A percentile compares a stretch with the other conserved stretches of the same genome.
Conservation (phyloP, 2,329 filamentous ascomycete species). For the Endoconidiophora laricicola region DNA sequence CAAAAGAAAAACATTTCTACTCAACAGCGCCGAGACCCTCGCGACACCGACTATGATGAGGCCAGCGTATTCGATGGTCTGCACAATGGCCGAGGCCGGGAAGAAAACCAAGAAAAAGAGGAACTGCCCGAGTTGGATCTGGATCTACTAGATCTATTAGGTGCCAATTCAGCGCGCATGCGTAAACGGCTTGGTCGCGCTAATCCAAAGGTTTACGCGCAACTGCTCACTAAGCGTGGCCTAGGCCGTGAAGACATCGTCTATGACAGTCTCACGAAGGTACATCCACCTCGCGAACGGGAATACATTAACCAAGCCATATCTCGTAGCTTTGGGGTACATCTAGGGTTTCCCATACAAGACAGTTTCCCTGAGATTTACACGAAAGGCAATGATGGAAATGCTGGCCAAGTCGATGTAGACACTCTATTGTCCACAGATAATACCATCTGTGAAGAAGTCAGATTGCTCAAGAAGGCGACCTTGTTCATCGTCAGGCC, state of each 20-base stretch:
- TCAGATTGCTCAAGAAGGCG: constrained; percentile 49
- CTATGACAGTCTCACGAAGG: too few species aligned
- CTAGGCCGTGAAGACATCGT: not conserved
- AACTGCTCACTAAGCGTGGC: constrained; percentile 6
- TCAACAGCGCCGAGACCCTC: not conserved
- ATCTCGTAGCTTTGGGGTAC: constrained; percentile 26
- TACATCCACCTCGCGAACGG: not conserved
- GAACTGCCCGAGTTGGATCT: constrained; percentile 16
- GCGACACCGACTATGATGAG: not conserved
- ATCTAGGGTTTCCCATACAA: constrained; percentile 56
- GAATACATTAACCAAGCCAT: constrained; percentile 7
- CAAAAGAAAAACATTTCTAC: not conserved
- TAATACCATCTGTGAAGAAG: constrained; percentile 49
- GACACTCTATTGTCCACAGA: constrained; percentile 55
- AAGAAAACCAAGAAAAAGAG: constrained; percentile 14
- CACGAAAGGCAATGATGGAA: constrained; percentile 18
- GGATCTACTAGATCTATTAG: constrained; percentile 13
- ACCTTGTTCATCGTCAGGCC: constrained; percentile 46
- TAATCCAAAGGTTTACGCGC: constrained; percentile 1
- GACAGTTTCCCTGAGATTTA: constrained; percentile 76
- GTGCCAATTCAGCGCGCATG: not conserved
- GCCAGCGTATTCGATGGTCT: not conserved
- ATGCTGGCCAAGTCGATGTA: constrained; percentile 25
- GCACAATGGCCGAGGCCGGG: not conserved
- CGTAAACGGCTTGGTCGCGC: constrained; percentile 1